Percentiles rank a stretch among this genome's conserved stretches.
phyloP scores from a whole-genome alignment of 2,329 filamentous ascomycete genomes.

The Dothistroma septosporum region DNA sequence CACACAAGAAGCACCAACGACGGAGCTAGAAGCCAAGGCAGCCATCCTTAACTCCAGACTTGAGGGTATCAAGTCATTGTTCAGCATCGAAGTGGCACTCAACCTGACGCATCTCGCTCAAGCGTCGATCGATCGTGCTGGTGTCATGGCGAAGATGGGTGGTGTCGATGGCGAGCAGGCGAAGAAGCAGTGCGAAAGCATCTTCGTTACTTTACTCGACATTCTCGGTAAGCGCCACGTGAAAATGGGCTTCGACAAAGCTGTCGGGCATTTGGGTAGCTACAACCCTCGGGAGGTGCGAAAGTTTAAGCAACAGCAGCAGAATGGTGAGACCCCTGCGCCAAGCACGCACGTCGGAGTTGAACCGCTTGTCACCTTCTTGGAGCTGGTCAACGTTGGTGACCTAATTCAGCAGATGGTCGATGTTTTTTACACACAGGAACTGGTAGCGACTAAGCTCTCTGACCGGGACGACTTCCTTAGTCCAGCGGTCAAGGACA shows the following conservation, averaged over 20 bases:
- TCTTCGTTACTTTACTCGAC: constrained; percentile 80
- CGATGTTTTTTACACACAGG: constrained; percentile 96
- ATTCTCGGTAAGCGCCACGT: constrained; percentile 84
- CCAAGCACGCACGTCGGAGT: constrained; percentile 52
- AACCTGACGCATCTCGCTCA: constrained; percentile 87
- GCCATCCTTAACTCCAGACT: constrained; percentile 92
- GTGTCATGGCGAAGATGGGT: constrained; percentile 74
- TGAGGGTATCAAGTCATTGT: constrained; percentile 90
- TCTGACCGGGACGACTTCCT: constrained; percentile 93
- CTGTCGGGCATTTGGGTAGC: constrained; percentile 80
- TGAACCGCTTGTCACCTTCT: constrained; percentile 87
- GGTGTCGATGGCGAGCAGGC: constrained; percentile 74
- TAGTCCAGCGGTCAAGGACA: constrained; percentile 84
- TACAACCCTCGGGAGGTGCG: constrained; percentile 85
- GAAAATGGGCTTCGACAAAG: constrained; percentile 88
- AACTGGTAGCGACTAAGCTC: constrained; percentile 75
- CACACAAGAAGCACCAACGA: constrained; percentile 66
- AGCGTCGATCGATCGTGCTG: constrained; percentile 76
- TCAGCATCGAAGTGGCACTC: constrained; percentile 92
- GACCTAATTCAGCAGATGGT: constrained; percentile 99
- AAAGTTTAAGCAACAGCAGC: constrained; percentile 43
- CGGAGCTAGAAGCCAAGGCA: constrained; percentile 93
- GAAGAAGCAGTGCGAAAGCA: constrained; percentile 79
- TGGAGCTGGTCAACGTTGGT: constrained; percentile 96
- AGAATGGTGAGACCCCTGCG: constrained; percentile 9